These are phyloP conservation scores for Kentomonas sorsogonicus DNA, from an alignment of 208 protist genomes.

Conservation along the genomic window DNA sequence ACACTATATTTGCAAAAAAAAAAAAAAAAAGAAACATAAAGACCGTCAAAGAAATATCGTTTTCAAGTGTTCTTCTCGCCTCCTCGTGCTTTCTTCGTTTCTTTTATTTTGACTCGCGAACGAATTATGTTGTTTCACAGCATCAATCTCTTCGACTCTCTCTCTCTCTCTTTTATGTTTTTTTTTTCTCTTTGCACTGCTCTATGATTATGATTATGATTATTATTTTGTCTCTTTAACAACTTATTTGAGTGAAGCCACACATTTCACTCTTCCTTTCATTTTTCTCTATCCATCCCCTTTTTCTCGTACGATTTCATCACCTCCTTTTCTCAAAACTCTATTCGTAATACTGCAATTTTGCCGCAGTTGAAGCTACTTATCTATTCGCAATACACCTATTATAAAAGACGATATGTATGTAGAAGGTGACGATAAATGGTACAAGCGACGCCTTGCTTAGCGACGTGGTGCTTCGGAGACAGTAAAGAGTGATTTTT, in stretches of 20 bases:
- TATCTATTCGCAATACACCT: no score
- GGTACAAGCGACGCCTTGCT: no score
- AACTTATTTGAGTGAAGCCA: no score
- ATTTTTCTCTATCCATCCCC: neutral
- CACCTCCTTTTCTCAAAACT: neutral
- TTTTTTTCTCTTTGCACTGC: no score
- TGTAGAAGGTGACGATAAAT: no score
- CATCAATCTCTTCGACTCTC: neutral
- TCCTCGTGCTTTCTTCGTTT: no score
- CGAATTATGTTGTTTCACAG: neutral
- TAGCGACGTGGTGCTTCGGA: no score
- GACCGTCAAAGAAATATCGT: neutral
- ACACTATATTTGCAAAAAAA: neutral
- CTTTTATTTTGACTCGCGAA: no score
- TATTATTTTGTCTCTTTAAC: neutral
- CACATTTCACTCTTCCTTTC: neutral
- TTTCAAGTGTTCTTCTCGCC: neutral
- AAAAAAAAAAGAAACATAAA: conserved; percentile 7
- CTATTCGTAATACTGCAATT: neutral
- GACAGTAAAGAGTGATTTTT: no score
- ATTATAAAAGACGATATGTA: no score
- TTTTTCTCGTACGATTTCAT: neutral
- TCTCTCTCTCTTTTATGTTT: neutral
- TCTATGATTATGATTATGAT: neutral
- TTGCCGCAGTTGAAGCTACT: no score